A percentile compares a stretch with the other conserved stretches of the same genome.
Conservation (phyloP, 176 grass and related monocot genomes). For the Zoysia pacifica region DNA sequence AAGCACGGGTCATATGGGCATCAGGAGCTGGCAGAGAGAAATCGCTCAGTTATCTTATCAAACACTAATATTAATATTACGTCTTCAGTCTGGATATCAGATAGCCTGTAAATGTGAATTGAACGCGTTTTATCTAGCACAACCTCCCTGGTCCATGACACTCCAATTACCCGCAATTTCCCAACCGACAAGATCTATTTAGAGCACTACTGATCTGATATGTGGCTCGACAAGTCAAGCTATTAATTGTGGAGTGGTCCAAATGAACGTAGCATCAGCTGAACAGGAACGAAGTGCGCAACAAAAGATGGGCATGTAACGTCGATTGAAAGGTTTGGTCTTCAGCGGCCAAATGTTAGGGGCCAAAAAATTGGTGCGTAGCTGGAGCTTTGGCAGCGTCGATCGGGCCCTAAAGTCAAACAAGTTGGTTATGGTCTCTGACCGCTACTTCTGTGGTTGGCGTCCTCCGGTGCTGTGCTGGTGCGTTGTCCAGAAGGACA, state of each 20-base stretch:
- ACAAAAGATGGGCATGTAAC: constrained; percentile 26
- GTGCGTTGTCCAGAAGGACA: constrained; percentile 9
- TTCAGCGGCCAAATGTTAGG: constrained; percentile 32
- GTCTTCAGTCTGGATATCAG: background rate
- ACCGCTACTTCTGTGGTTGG: constrained; percentile 7
- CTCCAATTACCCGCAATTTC: background rate
- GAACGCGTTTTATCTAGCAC: background rate
- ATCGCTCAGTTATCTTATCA: background rate
- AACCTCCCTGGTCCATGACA: too few species aligned
- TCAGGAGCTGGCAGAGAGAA: background rate
- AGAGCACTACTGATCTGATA: too few species aligned
- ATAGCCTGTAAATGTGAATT: background rate
- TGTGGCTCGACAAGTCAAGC: constrained; percentile 1
- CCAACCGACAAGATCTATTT: constrained; percentile 15
- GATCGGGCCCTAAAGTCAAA: constrained; percentile 39
- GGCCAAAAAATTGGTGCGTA: constrained; percentile 12
- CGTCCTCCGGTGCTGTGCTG: background rate
- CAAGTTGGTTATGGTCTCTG: constrained; percentile 38
- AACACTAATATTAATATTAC: background rate
- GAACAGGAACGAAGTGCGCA: constrained; percentile 12
- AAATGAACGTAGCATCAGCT: constrained; percentile 3
- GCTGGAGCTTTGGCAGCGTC: constrained; percentile 19
- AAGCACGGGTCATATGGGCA: background rate
- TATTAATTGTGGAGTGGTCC: constrained; percentile 13
- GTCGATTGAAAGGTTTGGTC: constrained; percentile 35